These are phyloP conservation scores for Pisolithus thermaeus DNA, from an alignment of 1,284 basidiomycete species.

Conservation along the genomic window DNA sequence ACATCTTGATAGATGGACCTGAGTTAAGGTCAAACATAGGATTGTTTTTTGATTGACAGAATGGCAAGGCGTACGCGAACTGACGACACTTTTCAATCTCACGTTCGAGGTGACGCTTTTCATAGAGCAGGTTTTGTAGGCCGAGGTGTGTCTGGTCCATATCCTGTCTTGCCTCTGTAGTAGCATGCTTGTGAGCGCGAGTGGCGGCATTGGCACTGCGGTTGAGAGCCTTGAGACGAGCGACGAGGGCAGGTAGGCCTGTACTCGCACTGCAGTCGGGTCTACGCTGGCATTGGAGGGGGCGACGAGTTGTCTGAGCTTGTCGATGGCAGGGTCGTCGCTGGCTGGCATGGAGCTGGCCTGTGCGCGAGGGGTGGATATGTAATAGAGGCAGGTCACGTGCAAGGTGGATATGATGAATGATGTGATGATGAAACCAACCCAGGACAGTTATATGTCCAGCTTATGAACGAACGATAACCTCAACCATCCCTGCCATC, in stretches of 20 bases:
- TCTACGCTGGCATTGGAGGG: conserved; percentile 41
- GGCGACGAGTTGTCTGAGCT: conserved; percentile 57
- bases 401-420: conserved; percentile 9
- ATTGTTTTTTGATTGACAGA: not conserved
- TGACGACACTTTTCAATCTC: conserved; percentile 85
- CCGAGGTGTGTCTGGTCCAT: conserved; percentile 81
- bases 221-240: conserved; percentile 69
- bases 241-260: conserved; percentile 66
- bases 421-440: conserved; percentile 4
- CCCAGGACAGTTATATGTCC: not conserved
- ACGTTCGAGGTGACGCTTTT: conserved; percentile 76
- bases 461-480: conserved; percentile 7
- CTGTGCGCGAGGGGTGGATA: not conserved
- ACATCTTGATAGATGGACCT: conserved; percentile 83
- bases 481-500: conserved; percentile 7
- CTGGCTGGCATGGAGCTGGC: not conserved
- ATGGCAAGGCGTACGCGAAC: conserved; percentile 58
- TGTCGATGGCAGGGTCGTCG: conserved; percentile 50
- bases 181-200: conserved; percentile 62
- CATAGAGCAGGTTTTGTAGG: conserved; percentile 76
- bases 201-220: conserved; percentile 66
- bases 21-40: conserved; percentile 5
- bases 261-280: conserved; percentile 48
- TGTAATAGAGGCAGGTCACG: conserved; percentile 9
- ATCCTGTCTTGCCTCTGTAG: conserved; percentile 66